Evolutionary conservation across 2,329 filamentous ascomycete genomes (phyloP).

Genomic region (Paracoccidioides brasiliensis): DNA sequence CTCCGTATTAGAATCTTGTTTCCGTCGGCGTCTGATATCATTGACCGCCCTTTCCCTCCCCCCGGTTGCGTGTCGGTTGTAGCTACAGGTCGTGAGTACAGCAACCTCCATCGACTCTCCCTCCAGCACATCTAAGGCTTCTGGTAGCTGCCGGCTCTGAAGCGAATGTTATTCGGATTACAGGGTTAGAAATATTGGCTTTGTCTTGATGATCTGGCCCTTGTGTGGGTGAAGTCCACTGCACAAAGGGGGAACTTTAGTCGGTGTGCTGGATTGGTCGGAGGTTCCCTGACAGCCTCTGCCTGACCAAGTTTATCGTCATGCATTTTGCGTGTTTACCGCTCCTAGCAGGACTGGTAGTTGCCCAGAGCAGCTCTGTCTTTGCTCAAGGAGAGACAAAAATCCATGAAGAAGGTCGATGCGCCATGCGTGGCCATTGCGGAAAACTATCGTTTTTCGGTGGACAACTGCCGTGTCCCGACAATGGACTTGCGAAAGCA

Average conservation of each 20-base stretch:
- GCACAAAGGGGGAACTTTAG: not conserved
- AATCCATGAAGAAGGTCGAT: constrained; percentile 75
- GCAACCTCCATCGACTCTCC: not conserved
- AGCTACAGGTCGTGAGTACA: not conserved
- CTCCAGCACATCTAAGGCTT: not conserved
- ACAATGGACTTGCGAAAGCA: constrained; percentile 69
- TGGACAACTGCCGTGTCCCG: constrained; percentile 77
- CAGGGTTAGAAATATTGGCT: not conserved
- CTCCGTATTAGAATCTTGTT: not conserved
- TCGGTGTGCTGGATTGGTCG: not conserved
- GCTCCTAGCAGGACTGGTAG: constrained; percentile 7
- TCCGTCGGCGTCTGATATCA: not conserved
- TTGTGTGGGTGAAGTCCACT: not conserved
- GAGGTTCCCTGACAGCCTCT: not conserved
- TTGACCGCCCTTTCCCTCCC: not conserved
- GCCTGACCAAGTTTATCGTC: not conserved
- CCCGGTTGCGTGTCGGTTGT: not conserved
- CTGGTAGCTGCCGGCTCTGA: not conserved
- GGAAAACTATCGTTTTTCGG: constrained; percentile 85
- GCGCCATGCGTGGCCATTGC: constrained; percentile 82
- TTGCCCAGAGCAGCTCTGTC: constrained; percentile 2
- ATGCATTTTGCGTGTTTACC: constrained; percentile 2
- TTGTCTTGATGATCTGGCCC: not conserved
- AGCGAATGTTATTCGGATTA: not conserved
- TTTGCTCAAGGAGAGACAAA: constrained; percentile 17